Evolutionary conservation across 2,329 filamentous ascomycete species (phyloP).

Genomic region (Calonectria pseudoreteaudii): DNA sequence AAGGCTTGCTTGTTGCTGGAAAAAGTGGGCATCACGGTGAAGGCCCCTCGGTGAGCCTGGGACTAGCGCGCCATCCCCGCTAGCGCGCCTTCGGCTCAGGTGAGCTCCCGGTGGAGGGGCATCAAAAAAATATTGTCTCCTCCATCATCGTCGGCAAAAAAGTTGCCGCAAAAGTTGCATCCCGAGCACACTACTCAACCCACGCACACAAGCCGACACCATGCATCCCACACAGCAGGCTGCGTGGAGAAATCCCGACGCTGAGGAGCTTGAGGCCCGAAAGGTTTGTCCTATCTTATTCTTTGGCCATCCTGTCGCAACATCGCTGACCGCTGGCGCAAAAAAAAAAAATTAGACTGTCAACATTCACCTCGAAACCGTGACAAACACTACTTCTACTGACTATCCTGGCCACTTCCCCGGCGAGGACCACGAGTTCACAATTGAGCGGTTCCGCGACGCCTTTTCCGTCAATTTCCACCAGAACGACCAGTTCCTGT

Average conservation of each 20-base stretch:
- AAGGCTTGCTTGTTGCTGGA: not conserved
- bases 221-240: slow-evolving; percentile 51
- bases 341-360: slow-evolving; percentile 71
- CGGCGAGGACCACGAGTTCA: slow-evolving; percentile 87
- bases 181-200: not conserved
- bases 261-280: slow-evolving; percentile 70
- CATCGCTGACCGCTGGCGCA: not conserved
- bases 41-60: not conserved
- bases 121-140: slow-evolving; percentile 28
- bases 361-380: slow-evolving; percentile 88
- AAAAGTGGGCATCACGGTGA: slow-evolving; percentile 13
- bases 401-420: slow-evolving; percentile 94
- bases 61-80: not conserved
- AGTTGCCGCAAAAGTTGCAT: not conserved
- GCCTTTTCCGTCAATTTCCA: slow-evolving; percentile 84
- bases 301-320: not conserved
- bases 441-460: slow-evolving; percentile 77
- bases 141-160: slow-evolving; percentile 14
- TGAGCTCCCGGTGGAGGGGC: slow-evolving; percentile 24
- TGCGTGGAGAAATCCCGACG: slow-evolving; percentile 55
- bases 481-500: slow-evolving; percentile 80
- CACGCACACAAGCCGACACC: not conserved
- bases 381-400: slow-evolving; percentile 88
- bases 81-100: slow-evolving; percentile 21
- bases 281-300: slow-evolving; percentile 60